A percentile compares a stretch with the other conserved stretches of the same genome.
These are phyloP conservation scores for Collybia nuda DNA, from an alignment of 768 basidiomycete species.

Conservation along the genomic window DNA sequence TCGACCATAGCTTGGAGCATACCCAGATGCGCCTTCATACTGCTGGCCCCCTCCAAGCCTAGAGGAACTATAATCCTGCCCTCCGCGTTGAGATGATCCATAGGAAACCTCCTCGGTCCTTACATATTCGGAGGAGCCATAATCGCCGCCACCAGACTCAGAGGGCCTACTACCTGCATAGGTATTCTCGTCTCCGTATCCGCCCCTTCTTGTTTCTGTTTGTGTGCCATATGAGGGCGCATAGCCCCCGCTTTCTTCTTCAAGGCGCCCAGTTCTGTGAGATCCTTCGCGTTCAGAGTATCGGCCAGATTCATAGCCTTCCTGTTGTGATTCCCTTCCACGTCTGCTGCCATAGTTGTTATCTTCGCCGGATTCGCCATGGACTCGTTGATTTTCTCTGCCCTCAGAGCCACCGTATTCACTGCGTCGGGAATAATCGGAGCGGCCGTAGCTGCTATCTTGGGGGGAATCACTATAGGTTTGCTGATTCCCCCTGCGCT, in stretches of 20 bases:
- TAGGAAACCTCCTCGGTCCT: conserved; percentile 14
- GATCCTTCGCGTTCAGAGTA: background rate
- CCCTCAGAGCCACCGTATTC: background rate
- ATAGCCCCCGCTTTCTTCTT: background rate
- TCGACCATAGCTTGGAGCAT: conserved; percentile 4
- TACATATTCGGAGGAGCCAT: conserved; percentile 16
- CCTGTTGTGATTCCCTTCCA: background rate
- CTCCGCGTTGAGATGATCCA: conserved; percentile 12
- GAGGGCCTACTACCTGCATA: background rate
- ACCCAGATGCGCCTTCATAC: conserved; percentile 12
- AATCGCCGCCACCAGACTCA: conserved; percentile 3
- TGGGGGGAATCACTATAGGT: no score
- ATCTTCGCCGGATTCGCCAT: background rate
- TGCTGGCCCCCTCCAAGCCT: conserved; percentile 13
- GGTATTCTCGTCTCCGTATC: background rate
- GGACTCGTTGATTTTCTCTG: conserved; percentile 5
- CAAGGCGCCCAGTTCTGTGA: background rate
- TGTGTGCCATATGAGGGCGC: no score
- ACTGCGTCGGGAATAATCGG: background rate
- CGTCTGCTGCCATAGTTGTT: background rate
- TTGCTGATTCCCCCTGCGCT: no score
- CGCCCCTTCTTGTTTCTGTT: background rate
- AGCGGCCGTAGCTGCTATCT: no score
- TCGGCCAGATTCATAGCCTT: background rate
- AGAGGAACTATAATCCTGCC: conserved; percentile 16